These are phyloP conservation scores for Starmerella khaoyaiensis DNA, from an alignment of 805 yeast species.

Conservation along the genomic window DNA sequence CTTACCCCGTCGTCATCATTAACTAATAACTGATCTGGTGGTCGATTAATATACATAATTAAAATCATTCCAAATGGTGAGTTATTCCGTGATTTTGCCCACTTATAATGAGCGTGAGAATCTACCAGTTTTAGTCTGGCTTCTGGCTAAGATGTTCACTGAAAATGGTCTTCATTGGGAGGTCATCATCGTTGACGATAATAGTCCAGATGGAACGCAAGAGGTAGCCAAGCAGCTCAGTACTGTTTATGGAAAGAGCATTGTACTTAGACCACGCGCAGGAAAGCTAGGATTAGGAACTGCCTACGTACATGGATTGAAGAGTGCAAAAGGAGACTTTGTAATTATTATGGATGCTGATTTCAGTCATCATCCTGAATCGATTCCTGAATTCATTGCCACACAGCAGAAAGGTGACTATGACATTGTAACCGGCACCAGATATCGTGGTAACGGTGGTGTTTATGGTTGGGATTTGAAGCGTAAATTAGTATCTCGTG, in stretches of 20 bases:
- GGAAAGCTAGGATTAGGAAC: slow-evolving; percentile 73
- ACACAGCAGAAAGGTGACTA: slow-evolving; percentile 37
- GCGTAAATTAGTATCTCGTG: slow-evolving; percentile 63
- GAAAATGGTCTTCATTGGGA: slow-evolving; percentile 55
- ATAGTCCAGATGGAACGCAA: slow-evolving; percentile 74
- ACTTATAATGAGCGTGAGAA: slow-evolving; percentile 64
- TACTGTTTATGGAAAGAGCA: slow-evolving; percentile 45
- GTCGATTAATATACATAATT: no score
- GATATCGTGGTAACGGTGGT: slow-evolving; percentile 72
- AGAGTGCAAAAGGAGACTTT: slow-evolving; percentile 57
- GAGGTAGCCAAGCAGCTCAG: slow-evolving; percentile 31
- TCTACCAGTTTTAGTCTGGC: slow-evolving; percentile 56
- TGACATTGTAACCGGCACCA: slow-evolving; percentile 40
- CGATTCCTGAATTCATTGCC: slow-evolving; percentile 60
- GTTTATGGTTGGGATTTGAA: slow-evolving; percentile 77
- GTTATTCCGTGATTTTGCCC: slow-evolving; percentile 63
- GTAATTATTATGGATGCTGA: slow-evolving; percentile 79
- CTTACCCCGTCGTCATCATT: no score
- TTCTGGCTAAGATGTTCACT: slow-evolving; percentile 53
- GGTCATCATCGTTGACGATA: slow-evolving; percentile 63
- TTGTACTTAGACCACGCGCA: slow-evolving; percentile 55
- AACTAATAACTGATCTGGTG: no score
- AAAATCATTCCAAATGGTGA: no score
- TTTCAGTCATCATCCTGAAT: slow-evolving; percentile 62
- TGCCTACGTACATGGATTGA: slow-evolving; percentile 66